phyloP scores from a whole-genome alignment of 257 asterid species.

The Paraleonurus japonicus region DNA sequence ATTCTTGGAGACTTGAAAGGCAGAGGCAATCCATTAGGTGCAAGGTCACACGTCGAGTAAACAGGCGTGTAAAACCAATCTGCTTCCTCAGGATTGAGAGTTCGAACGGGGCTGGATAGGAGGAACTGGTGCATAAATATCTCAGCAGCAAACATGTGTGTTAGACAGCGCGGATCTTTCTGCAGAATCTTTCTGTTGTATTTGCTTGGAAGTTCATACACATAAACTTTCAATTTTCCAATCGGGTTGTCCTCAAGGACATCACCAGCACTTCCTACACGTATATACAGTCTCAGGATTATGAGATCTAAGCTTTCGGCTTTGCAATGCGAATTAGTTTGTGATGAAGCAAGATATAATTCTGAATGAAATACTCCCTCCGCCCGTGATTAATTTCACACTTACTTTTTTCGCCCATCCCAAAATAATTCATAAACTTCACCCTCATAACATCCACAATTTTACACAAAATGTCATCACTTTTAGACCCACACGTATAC shows the following conservation, averaged over 20 bases:
- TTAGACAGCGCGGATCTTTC: slow-evolving; percentile 79
- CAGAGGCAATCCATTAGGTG: slow-evolving; percentile 79
- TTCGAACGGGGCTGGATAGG: slow-evolving; percentile 71
- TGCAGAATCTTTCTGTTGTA: slow-evolving; percentile 79
- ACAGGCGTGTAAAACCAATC: slow-evolving; percentile 90
- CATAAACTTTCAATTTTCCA: slow-evolving; percentile 73
- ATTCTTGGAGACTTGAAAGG: slow-evolving; percentile 82
- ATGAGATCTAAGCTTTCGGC: neutral
- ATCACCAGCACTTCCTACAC: slow-evolving; percentile 52
- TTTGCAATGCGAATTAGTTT: neutral
- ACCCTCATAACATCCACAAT: too few species aligned
- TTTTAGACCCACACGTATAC: too few species aligned
- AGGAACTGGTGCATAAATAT: slow-evolving; percentile 78
- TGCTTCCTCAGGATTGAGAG: slow-evolving; percentile 78
- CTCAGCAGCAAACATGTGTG: slow-evolving; percentile 95
- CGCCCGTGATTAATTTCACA: too few species aligned
- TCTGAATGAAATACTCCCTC: too few species aligned
- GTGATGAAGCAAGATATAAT: neutral
- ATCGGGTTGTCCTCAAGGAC: slow-evolving; percentile 85
- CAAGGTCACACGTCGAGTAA: slow-evolving; percentile 76
- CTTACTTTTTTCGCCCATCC: too few species aligned
- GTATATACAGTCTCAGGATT: neutral
- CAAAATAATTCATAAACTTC: too few species aligned
- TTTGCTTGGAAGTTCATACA: slow-evolving; percentile 87
- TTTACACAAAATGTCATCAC: too few species aligned